Evolutionary conservation across 306 rosid species (phyloP).

Genomic region (Clitoria ternatea): DNA sequence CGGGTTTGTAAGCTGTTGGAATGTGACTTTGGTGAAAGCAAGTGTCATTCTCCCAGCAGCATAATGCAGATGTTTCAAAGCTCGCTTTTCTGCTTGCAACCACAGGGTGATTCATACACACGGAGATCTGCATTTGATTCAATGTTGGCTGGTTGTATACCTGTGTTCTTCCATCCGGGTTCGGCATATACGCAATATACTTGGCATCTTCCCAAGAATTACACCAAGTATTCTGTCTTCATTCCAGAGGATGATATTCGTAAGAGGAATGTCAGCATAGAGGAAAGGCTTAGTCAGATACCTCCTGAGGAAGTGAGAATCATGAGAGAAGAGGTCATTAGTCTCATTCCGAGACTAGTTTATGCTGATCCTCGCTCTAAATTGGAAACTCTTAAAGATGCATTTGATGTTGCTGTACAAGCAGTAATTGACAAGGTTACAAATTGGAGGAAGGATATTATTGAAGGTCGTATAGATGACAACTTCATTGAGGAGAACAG

Average conservation of each 20-base stretch:
- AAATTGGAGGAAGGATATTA: conserved; percentile 65
- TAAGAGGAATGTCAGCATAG: conserved; percentile 65
- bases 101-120: conserved; percentile 96
- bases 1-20: conserved; percentile 71
- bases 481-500: conserved; percentile 91
- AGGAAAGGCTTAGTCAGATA: conserved; percentile 72
- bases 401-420: conserved; percentile 91
- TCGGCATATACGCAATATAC: conserved; percentile 94
- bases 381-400: conserved; percentile 76
- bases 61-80: conserved; percentile 98
- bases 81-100: conserved; percentile 94
- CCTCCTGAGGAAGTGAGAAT: conserved; percentile 62
- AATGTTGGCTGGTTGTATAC: conserved; percentile 95
- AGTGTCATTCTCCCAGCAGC: conserved; percentile 95
- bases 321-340: conserved; percentile 92
- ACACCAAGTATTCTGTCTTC: conserved; percentile 79
- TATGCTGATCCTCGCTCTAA: conserved; percentile 95
- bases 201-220: conserved; percentile 97
- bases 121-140: conserved; percentile 96
- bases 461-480: conserved; percentile 55
- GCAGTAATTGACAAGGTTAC: conserved; percentile 82
- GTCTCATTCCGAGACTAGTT: conserved; percentile 77
- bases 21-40: conserved; percentile 97
- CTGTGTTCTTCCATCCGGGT: conserved; percentile 98
- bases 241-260: conserved; percentile 90